A percentile compares a stretch with the other conserved stretches of the same genome.
These are phyloP conservation scores for Cercospora beticola DNA, from an alignment of 2,329 filamentous ascomycete genomes.

Conservation along the genomic window DNA sequence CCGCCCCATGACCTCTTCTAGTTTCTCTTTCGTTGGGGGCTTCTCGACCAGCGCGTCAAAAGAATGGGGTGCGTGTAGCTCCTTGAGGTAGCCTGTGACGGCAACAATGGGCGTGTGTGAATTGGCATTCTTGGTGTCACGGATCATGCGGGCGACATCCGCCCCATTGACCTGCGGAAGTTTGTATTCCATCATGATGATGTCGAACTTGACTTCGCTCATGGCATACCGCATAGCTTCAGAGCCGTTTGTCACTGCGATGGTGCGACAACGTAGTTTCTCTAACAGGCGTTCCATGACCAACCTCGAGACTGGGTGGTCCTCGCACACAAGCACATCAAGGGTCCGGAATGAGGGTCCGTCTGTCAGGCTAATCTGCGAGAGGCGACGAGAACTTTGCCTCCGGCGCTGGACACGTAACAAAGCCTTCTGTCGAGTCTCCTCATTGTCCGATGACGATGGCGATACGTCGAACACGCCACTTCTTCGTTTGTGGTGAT, in stretches of 20 bases:
- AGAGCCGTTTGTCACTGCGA: constrained; percentile 83
- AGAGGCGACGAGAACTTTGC: constrained; percentile 93
- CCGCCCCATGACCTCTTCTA: constrained; percentile 81
- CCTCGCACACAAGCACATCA: constrained; percentile 94
- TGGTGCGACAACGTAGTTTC: constrained; percentile 90
- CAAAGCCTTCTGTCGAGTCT: constrained; percentile 84
- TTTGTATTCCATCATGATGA: constrained; percentile 97
- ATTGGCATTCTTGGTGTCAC: constrained; percentile 94
- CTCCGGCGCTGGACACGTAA: constrained; percentile 88
- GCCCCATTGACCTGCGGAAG: constrained; percentile 91
- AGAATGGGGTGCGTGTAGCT: constrained; percentile 89
- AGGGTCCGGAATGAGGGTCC: constrained; percentile 84
- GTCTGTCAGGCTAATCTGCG: constrained; percentile 82
- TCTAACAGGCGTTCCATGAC: constrained; percentile 99
- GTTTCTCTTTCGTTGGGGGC: constrained; percentile 86
- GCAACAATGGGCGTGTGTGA: constrained; percentile 92
- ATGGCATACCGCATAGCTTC: constrained; percentile 92
- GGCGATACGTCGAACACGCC: constrained; percentile 96
- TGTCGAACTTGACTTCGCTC: constrained; percentile 97
- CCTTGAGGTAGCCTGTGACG: constrained; percentile 97
- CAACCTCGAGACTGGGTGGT: constrained; percentile 92
- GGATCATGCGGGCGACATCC: constrained; percentile 95
- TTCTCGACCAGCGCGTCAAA: constrained; percentile 97
- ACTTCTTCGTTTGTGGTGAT: constrained; percentile 84
- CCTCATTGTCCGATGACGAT: constrained; percentile 96